phyloP scores from a whole-genome alignment of 2,329 filamentous ascomycete species.

The Colletotrichum brevisporum region DNA sequence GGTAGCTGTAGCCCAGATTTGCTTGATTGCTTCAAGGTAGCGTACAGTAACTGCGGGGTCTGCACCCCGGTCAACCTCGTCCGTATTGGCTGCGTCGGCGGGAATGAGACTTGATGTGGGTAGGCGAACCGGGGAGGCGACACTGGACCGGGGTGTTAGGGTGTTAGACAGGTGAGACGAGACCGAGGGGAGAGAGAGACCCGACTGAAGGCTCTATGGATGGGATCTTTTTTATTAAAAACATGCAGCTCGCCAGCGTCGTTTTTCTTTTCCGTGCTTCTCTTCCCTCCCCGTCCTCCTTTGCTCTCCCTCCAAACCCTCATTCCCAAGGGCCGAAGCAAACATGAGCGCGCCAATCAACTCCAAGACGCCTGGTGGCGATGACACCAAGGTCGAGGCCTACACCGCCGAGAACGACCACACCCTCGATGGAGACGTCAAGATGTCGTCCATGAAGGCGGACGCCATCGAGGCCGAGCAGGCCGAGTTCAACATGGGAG shows the following conservation, averaged over 20 bases:
- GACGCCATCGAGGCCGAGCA: slow-evolving; percentile 71
- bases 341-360: slow-evolving; percentile 29
- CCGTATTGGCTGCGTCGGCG: not conserved
- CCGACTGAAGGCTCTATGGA: no score
- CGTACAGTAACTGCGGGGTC: not conserved
- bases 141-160: no score
- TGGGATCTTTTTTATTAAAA: no score
- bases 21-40: no score
- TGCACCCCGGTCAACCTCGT: not conserved
- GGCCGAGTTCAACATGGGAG: slow-evolving; percentile 51
- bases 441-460: slow-evolving; percentile 59
- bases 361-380: slow-evolving; percentile 32
- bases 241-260: no score
- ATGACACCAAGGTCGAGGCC: slow-evolving; percentile 31
- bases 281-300: slow-evolving; percentile 1
- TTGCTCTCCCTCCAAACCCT: slow-evolving; percentile 4
- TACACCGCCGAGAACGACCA: slow-evolving; percentile 25
- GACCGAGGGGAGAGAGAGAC: not conserved
- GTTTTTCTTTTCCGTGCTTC: not conserved
- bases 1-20: no score
- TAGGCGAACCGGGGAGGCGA: not conserved
- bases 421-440: slow-evolving; percentile 53
- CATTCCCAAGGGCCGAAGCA: not conserved
- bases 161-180: not conserved
- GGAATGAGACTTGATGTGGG: not conserved